phyloP scores from a whole-genome alignment of 306 rosid genomes.

The Castanospermum australe region DNA sequence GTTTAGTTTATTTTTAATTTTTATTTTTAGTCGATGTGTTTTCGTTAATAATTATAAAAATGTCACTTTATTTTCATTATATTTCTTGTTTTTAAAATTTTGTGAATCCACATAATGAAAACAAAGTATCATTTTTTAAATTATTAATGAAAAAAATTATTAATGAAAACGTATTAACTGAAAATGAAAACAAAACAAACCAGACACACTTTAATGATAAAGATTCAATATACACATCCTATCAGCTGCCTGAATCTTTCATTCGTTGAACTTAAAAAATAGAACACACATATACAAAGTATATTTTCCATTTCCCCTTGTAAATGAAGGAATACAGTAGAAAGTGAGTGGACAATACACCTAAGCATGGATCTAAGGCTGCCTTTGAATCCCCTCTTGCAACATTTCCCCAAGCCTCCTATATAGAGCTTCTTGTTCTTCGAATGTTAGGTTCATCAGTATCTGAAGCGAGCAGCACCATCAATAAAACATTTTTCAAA shows the following conservation, averaged over 20 bases:
- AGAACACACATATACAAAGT: conserved; percentile 44
- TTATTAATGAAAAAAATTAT: no score
- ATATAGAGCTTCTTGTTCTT: conserved; percentile 80
- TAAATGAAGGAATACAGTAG: conserved; percentile 22
- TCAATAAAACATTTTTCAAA: not conserved
- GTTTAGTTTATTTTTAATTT: no score
- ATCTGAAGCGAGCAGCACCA: conserved; percentile 51
- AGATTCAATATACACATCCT: conserved; percentile 48
- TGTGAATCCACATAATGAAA: no score
- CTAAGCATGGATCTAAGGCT: conserved; percentile 39
- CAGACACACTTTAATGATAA: conserved; percentile 26
- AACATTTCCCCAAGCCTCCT: conserved; percentile 71
- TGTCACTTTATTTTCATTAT: no score
- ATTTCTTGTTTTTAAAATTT: no score
- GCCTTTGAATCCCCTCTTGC: conserved; percentile 55
- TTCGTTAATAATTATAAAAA: no score
- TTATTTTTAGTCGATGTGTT: no score
- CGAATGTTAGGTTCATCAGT: conserved; percentile 75
- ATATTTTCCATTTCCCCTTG: conserved; percentile 4
- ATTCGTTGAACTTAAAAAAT: conserved; percentile 32
- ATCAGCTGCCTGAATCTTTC: conserved; percentile 31
- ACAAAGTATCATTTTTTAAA: no score
- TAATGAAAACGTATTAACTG: no score
- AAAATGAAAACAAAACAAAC: no score
- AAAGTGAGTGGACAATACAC: conserved; percentile 24